Evolutionary conservation across 75 land plant species (phyloP).

Genomic region (Cryptomeria japonica): DNA sequence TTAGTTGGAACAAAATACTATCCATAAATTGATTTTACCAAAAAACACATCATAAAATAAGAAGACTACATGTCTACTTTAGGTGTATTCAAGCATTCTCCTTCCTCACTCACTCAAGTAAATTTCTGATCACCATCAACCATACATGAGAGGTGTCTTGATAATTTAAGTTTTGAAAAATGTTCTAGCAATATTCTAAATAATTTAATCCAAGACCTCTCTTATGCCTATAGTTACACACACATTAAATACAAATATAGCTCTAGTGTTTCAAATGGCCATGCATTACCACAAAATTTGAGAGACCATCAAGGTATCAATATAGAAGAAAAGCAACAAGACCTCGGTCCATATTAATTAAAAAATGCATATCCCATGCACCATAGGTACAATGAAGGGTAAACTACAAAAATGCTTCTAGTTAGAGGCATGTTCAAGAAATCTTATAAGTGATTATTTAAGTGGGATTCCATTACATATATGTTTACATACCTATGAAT

Average conservation of each 20-base stretch:
- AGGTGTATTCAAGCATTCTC: neutral
- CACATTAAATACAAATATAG: neutral
- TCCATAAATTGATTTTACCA: neutral
- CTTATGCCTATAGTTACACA: neutral
- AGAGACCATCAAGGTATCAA: neutral
- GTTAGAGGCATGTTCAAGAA: neutral
- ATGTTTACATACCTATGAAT: neutral
- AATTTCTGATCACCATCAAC: neutral
- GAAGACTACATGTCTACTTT: neutral
- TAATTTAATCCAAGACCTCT: neutral
- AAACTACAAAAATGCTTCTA: no score
- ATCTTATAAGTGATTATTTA: no score
- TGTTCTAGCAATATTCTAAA: neutral
- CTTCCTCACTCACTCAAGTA: neutral
- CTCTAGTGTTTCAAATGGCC: neutral
- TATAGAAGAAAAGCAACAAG: neutral
- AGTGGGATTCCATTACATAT: neutral
- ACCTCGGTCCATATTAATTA: neutral
- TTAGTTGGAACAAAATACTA: neutral
- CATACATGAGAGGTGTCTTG: neutral
- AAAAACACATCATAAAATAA: neutral
- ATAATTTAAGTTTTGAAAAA: neutral
- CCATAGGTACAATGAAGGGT: neutral
- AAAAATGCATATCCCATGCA: neutral
- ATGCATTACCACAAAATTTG: neutral